Evolutionary conservation across 306 rosid species (phyloP).

Genomic region (Chamaecrista fasciculata): DNA sequence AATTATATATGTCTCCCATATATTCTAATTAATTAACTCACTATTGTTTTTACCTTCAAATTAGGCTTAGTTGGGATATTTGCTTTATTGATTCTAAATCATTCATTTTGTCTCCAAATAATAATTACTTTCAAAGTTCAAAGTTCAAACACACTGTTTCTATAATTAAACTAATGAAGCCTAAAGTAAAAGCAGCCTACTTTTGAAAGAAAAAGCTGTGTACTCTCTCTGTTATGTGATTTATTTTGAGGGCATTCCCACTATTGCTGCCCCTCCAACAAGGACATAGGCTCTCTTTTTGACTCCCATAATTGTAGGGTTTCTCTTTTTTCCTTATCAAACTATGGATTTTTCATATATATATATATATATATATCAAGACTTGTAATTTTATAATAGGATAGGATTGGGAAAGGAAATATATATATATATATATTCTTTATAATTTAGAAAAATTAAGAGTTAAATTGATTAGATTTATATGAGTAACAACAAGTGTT

Average conservation of each 20-base stretch:
- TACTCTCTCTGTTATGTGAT: too few species aligned
- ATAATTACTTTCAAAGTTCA: constrained; percentile 48
- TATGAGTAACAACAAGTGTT: too few species aligned
- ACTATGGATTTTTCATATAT: not conserved
- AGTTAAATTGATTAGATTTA: too few species aligned
- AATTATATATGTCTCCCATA: constrained; percentile 40
- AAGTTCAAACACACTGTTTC: constrained; percentile 45
- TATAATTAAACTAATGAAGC: constrained; percentile 29
- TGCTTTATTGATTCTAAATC: constrained; percentile 65
- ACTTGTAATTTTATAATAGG: too few species aligned
- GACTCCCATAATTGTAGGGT: not conserved
- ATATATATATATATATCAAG: too few species aligned
- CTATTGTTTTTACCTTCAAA: constrained; percentile 5
- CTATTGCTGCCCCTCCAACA: not conserved
- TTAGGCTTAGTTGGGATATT: constrained; percentile 32
- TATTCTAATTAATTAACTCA: too few species aligned
- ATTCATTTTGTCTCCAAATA: constrained; percentile 48
- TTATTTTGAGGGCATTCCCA: not conserved
- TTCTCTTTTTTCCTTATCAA: not conserved
- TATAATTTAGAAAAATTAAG: too few species aligned
- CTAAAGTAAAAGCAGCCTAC: constrained; percentile 40
- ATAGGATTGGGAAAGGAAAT: too few species aligned
- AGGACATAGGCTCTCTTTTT: constrained; percentile 3
- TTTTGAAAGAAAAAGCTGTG: constrained; percentile 41
- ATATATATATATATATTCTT: too few species aligned